Base-by-base conservation (phyloP, 345 rosid species). In the Gossypium herbaceum region DNA sequence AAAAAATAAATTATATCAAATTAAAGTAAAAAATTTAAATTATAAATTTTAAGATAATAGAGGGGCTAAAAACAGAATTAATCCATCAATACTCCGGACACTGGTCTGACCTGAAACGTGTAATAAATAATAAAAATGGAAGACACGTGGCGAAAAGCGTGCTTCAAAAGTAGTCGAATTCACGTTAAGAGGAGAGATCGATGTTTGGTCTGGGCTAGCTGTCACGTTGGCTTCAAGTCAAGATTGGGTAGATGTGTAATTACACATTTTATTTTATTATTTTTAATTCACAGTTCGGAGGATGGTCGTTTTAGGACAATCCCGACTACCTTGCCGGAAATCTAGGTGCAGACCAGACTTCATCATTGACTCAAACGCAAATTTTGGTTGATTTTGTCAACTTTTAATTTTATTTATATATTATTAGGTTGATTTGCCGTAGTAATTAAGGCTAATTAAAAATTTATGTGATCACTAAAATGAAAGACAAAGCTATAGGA, bases 141-240 rank as follows among this genome's bases (percentile, higher is more conserved):
- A 13, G 0, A 25, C 4, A 47, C 58, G 69, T 27, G 68, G 12
- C 68, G 3, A 47, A 48, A 73, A 25, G 70, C n/a, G 25, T 29
- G 16, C 11, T 50, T 20, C 41, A 34, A 2, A 20, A 16, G 72
- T 64, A 6, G 65, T 75, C 54, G 72, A 75, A 64, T 65, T 75
- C 77, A 75, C 72, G 65, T 66, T 55, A 54, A 54, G 22, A 22
- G 34, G 22, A 20, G 9, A n/a, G 45, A 17, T 20, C 27, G 7
- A 12, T 59, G 17, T 58, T 16, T 24, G 62, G 34, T 1, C 16
- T 45, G 9, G 3, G 52, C 71, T 59, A 20, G 34, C 71, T 75
- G 57, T 62, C 27, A 48, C 64, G 41, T 48, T 61, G 57, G 24
- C 65, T 75, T 52, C 22, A 54, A 65, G 61, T 24, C 67, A 75